Evolutionary conservation across 768 basidiomycete genomes (phyloP), one percentile per base, ranked within the genome.

Genomic region (Chiua virens): DNA sequence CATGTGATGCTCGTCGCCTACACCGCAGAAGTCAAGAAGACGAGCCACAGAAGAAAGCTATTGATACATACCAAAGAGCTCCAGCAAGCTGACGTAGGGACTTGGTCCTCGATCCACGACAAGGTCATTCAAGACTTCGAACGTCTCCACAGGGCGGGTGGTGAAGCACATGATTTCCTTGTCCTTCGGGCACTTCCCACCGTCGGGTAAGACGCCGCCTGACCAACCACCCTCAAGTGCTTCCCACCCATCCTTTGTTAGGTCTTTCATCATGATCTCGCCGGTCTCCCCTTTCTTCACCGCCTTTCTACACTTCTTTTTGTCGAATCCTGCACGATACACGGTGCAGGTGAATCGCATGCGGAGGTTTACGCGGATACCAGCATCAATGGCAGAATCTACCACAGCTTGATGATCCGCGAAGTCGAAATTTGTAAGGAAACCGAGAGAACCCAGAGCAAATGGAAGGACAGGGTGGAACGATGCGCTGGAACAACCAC

Each of bases 341-440:
- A 99, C 92, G 6, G 97, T 98, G 70, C 97, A 98, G 8, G 96
- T 98, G 70, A 99, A 99, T 25, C 97, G 86, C 97, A 99, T 99
- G 43, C 97, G 88, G 14, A 99, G 77, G 68, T 99, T 99, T 49
- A 98, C 95, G 9, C 95, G 87, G 56, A 99, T 96, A 27, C 97
- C 97, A 11, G 85, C 81, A 62, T 98, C 93, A 52, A 98, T 83
- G 36, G 83, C 86, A 63, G 83, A 83, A 72, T 94, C 85, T 82
- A 99, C 84, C 53, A 95, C 87, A 9, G 82, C 68, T 64, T 85
- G 78, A 74, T 96, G 83, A 71, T 97, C 83, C 50, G 83, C 77
- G 68, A 98, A 93, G 75, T 98, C 86, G 65, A 98, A 98, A 66
- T 94, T 97, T 38, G 93, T 98, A 47, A 95, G 87, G 73, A 99